These are phyloP conservation scores for Kondoa subrosea DNA, from an alignment of 768 basidiomycete genomes.

Conservation along the genomic window DNA sequence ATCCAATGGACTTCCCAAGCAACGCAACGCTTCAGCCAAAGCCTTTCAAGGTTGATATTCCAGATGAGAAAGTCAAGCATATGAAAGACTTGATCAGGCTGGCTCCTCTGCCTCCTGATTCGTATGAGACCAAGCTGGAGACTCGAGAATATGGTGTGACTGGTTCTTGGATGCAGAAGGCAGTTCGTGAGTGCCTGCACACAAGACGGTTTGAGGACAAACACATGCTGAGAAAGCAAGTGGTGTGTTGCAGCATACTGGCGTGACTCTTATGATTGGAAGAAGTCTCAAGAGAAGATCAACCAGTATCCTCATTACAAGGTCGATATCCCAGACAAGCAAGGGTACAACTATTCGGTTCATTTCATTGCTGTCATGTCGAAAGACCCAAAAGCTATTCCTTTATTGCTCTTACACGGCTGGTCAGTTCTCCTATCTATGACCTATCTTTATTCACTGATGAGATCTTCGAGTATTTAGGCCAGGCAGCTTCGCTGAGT, in stretches of 20 bases:
- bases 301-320: slow-evolving; percentile 23
- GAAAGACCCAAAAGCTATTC: slow-evolving; percentile 25
- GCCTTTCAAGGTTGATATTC: neutral
- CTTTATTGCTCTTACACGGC: slow-evolving; percentile 27
- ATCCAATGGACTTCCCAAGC: neutral
- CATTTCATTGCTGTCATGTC: slow-evolving; percentile 28
- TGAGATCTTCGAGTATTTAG: no score
- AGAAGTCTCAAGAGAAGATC: slow-evolving; percentile 17
- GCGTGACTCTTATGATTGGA: slow-evolving; percentile 23
- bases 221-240: neutral
- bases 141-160: slow-evolving; percentile 14
- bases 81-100: neutral
- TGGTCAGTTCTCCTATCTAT: no score
- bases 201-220: neutral
- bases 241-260: slow-evolving; percentile 8
- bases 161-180: slow-evolving; percentile 12
- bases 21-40: neutral
- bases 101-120: slow-evolving; percentile 8
- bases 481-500: slow-evolving; percentile 27
- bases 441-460: no score
- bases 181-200: slow-evolving; percentile 10
- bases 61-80: neutral
- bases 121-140: slow-evolving; percentile 10
- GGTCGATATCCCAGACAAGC: slow-evolving; percentile 14
- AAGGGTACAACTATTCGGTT: slow-evolving; percentile 14